A percentile compares a stretch with the other conserved stretches of the same genome.
Conservation (phyloP, 768 basidiomycete species). For the Podaxis sp. region DNA sequence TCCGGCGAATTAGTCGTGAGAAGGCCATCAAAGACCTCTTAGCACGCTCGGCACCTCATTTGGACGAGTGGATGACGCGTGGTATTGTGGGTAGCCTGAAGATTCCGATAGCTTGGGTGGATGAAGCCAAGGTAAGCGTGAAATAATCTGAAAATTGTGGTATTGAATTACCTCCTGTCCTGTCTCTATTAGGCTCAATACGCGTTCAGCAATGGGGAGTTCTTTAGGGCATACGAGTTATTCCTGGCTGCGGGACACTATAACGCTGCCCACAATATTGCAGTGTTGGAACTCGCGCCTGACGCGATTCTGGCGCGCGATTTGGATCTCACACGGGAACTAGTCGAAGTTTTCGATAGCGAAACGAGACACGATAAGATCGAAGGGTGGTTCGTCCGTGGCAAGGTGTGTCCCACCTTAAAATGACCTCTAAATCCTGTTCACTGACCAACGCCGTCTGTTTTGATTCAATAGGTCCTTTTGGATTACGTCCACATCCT, state of each 20-base stretch:
- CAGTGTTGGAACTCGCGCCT: conserved; percentile 81
- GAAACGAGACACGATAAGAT: conserved; percentile 41
- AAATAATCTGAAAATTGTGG: background rate
- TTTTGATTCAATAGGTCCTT: conserved; percentile 41
- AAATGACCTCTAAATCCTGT: background rate
- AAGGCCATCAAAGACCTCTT: conserved; percentile 81
- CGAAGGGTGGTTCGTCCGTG: conserved; percentile 77
- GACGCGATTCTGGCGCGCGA: conserved; percentile 78
- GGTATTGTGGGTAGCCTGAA: conserved; percentile 73
- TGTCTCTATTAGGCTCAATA: conserved; percentile 51
- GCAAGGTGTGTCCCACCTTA: conserved; percentile 54
- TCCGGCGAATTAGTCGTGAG: conserved; percentile 54
- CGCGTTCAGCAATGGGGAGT: conserved; percentile 53
- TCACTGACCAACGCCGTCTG: background rate
- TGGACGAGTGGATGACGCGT: conserved; percentile 71
- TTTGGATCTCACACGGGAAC: conserved; percentile 52
- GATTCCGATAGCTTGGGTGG: conserved; percentile 84
- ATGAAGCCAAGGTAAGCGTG: conserved; percentile 72
- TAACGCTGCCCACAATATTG: conserved; percentile 76
- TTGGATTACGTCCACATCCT: conserved; percentile 69
- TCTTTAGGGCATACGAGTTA: conserved; percentile 73
- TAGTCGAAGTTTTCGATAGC: conserved; percentile 61
- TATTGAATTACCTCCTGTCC: background rate
- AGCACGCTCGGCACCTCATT: conserved; percentile 54
- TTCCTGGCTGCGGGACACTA: conserved; percentile 68